Conservation (phyloP, 768 basidiomycete genomes). For the Cyclocybe aegerita region DNA sequence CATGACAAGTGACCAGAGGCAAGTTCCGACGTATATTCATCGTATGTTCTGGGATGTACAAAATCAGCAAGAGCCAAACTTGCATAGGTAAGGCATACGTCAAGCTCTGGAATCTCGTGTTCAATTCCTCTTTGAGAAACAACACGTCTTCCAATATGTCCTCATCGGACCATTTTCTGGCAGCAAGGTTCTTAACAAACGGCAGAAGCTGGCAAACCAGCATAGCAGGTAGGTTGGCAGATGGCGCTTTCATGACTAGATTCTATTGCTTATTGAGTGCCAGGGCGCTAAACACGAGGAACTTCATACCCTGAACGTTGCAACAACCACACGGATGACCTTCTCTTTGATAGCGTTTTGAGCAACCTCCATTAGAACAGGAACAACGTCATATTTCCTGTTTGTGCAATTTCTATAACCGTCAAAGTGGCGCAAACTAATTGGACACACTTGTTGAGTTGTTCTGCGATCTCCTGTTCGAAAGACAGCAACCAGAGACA, state of each 20-base stretch:
- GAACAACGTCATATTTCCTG: slow-evolving; percentile 90
- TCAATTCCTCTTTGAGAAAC: slow-evolving; percentile 86
- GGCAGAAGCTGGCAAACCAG: slow-evolving; percentile 84
- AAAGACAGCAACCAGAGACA: slow-evolving; percentile 95
- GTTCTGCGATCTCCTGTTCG: slow-evolving; percentile 79
- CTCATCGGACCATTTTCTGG: slow-evolving; percentile 92
- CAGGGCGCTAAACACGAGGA: not conserved
- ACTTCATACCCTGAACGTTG: slow-evolving; percentile 75
- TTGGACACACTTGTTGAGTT: slow-evolving; percentile 75
- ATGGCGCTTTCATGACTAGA: slow-evolving; percentile 84
- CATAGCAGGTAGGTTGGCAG: slow-evolving; percentile 90
- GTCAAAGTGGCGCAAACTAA: not conserved
- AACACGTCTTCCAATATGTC: slow-evolving; percentile 91
- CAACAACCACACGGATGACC: slow-evolving; percentile 89
- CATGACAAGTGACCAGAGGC: slow-evolving; percentile 89
- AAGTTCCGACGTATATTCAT: slow-evolving; percentile 92
- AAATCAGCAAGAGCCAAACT: not conserved
- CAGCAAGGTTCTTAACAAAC: slow-evolving; percentile 79
- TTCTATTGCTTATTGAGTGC: slow-evolving; percentile 50
- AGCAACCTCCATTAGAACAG: slow-evolving; percentile 78
- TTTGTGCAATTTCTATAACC: not conserved
- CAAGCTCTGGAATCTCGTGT: slow-evolving; percentile 79
- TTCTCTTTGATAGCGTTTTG: slow-evolving; percentile 95
- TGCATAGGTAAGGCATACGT: slow-evolving; percentile 55
- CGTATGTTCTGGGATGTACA: slow-evolving; percentile 70